phyloP scores from a whole-genome alignment of 805 yeast species.

The Cyberlindnera subsufficiens region DNA sequence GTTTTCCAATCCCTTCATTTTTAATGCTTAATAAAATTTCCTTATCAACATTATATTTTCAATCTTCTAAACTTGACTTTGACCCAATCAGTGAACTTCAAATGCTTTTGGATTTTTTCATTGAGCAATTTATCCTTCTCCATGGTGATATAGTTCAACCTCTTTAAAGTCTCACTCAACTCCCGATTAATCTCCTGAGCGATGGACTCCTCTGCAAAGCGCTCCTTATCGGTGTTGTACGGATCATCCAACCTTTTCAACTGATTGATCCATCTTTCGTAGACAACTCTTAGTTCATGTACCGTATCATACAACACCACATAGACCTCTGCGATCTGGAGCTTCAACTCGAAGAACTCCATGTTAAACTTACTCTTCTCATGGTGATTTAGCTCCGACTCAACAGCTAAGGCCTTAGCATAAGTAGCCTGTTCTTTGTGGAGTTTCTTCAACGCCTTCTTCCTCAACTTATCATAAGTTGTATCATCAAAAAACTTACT shows the following conservation, averaged over 20 bases:
- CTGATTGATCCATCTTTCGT: neutral
- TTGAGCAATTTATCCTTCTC: neutral
- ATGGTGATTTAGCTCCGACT: too few relatives aligned
- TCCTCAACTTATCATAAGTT: neutral
- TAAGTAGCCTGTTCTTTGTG: conserved; percentile 3
- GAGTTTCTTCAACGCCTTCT: neutral
- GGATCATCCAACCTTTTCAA: neutral
- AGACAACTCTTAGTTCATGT: neutral
- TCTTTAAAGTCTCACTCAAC: neutral
- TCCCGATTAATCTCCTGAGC: neutral
- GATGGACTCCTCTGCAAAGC: neutral
- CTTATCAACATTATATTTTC: neutral
- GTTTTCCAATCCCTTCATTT: neutral
- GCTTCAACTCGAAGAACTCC: neutral
- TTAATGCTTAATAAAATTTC: neutral
- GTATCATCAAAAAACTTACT: neutral
- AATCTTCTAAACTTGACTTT: neutral
- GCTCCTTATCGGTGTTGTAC: neutral
- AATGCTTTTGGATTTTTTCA: neutral
- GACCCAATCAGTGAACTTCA: neutral
- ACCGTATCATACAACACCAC: neutral
- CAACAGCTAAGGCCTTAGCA: too few relatives aligned
- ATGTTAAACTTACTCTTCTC: neutral
- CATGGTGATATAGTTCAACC: neutral
- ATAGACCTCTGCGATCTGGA: neutral